Conservation (phyloP, 2,329 filamentous ascomycete genomes). For the Ophioceras dolichostomum region DNA sequence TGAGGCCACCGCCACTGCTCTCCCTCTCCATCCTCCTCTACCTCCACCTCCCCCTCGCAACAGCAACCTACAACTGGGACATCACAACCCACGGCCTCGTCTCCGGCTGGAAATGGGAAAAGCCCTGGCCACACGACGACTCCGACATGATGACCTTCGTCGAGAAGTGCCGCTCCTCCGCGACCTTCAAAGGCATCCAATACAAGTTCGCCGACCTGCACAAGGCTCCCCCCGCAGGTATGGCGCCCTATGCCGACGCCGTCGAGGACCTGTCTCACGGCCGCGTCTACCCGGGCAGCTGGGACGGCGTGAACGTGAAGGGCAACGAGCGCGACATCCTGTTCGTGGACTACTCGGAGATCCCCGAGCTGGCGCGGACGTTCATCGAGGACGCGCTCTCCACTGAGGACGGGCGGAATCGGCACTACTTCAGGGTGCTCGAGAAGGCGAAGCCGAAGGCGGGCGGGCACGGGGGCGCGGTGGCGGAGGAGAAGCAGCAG, state of each 20-base stretch:
- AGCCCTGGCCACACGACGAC: slow-evolving; percentile 17
- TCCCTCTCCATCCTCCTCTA: background rate
- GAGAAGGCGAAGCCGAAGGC: slow-evolving; percentile 13
- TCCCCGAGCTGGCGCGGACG: slow-evolving; percentile 18
- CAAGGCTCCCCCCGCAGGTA: slow-evolving; percentile 5
- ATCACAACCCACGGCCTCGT: slow-evolving; percentile 14
- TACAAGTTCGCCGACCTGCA: slow-evolving; percentile 16
- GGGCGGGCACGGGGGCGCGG: slow-evolving; percentile 11
- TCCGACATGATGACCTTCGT: slow-evolving; percentile 15
- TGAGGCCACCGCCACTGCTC: too few relatives aligned
- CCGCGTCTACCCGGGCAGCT: slow-evolving; percentile 23
- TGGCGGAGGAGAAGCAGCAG: slow-evolving; percentile 2
- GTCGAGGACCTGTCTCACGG: slow-evolving; percentile 14
- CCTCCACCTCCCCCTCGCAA: background rate
- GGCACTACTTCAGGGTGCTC: slow-evolving; percentile 10
- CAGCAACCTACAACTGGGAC: slow-evolving; percentile 14
- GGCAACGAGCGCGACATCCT: slow-evolving; percentile 23
- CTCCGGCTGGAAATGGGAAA: slow-evolving; percentile 16
- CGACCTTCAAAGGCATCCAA: slow-evolving; percentile 15
- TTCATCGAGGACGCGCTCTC: slow-evolving; percentile 19
- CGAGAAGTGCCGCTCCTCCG: slow-evolving; percentile 13
- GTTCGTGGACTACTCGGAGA: slow-evolving; percentile 20
- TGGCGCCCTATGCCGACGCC: slow-evolving; percentile 14
- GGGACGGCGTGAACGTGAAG: slow-evolving; percentile 27
- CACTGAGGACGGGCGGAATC: slow-evolving; percentile 5